These are phyloP conservation scores for Saccharomycopsis sp. DNA, from an alignment of 805 yeast species.

Conservation along the genomic window DNA sequence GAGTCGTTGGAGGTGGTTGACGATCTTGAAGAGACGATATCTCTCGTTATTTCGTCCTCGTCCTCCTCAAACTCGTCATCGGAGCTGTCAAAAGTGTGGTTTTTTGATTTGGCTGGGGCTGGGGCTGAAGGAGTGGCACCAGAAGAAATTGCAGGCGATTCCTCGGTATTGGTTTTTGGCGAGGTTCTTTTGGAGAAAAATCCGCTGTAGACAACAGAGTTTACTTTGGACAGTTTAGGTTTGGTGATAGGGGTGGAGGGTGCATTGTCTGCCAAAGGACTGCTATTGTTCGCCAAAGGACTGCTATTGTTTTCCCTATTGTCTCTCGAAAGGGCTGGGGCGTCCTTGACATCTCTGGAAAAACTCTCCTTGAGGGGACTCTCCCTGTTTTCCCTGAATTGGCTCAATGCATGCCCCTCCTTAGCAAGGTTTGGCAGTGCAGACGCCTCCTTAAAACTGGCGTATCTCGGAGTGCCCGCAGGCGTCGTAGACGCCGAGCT, in stretches of 20 bases:
- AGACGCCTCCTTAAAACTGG: background rate
- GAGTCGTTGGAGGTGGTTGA: background rate
- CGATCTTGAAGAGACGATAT: background rate
- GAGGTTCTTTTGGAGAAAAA: slow-evolving; percentile 14
- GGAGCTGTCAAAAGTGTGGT: background rate
- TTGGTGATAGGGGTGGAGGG: background rate
- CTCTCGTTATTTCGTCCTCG: background rate
- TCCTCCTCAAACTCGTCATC: background rate
- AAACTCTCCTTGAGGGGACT: too few species aligned
- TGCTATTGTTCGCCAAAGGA: background rate
- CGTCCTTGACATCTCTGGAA: background rate
- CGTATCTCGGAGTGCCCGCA: background rate
- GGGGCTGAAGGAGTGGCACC: background rate
- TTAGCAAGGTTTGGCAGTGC: slow-evolving; percentile 1
- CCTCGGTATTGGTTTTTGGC: background rate
- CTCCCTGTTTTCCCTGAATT: too few species aligned
- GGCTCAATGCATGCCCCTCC: too few species aligned
- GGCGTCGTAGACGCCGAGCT: background rate
- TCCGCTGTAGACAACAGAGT: slow-evolving; percentile 18
- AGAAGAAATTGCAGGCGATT: background rate
- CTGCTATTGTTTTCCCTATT: background rate
- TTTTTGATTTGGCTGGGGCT: background rate
- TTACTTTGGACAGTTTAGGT: slow-evolving; percentile 1
- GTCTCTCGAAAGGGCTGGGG: background rate
- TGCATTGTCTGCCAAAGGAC: background rate